Evolutionary conservation across 805 yeast species (phyloP), one percentile per base, ranked within the genome.

Genomic region (Pichia membranifaciens): DNA sequence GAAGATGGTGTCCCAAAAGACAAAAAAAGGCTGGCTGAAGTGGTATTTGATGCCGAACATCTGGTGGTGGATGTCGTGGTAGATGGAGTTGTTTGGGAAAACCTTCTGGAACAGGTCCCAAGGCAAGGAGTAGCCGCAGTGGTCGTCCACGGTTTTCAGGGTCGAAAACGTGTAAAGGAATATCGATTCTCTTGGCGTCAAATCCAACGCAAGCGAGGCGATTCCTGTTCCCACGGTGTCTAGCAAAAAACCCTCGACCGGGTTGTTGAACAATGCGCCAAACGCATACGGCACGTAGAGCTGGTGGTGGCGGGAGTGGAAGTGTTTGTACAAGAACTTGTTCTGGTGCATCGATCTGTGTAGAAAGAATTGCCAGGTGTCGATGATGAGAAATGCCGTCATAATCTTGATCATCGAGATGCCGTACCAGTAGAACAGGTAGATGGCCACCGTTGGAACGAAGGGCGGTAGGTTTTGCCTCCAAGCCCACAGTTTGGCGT

Each of bases 61-160:
- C 73, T 93, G 99, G 68, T 93, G 99, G 64, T 93, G 99, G 57
- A 93, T 90, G 67, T 93, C 99, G 61, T 93, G 99, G 66, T 89
- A 93, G 29, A 89, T 84, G 13, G 98, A 85, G 62, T 93, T 89
- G 70, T 93, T 93, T 53, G 97, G 98, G 77, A 93, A 93, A 20
- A 91, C 48, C 38, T 80, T 62, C 72, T 93, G 99, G 74, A 93
- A 85, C 20, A 90, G 81, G 66, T 93, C 99, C 64, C 72, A 85
- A 15, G 98, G 98, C 47, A 93, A 72, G 25, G 90, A 81, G 66
- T 91, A 93, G n/a, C 99, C 99, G 66, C 98, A 93, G 68, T 93
- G 99, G 65, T 93, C 99, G 64, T 93, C 98, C 43, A 93, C 96
- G 1, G 99, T 93, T 67, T 93, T 93, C 77, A 93, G 67, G 2